Evolutionary conservation across 2,329 filamentous ascomycete genomes (phyloP), one percentile per base, ranked within the genome.

Genomic region (Parasarocladium wereldwijsianum): DNA sequence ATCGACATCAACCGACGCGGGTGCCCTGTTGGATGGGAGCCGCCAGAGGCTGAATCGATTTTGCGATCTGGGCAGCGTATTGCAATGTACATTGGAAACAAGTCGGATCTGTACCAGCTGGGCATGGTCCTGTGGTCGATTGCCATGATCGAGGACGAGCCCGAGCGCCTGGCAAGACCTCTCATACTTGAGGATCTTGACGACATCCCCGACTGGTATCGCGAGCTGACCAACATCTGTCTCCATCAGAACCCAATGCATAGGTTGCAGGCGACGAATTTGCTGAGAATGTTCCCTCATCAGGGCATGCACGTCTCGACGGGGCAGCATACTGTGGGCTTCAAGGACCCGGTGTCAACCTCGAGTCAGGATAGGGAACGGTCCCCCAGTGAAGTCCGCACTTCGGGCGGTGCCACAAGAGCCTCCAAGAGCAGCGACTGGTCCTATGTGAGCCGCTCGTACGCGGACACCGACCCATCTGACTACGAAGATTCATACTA

Each of bases 11-110:
- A 98, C 56, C 70, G 90, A 32, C 69, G 90, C 43, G 90, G 90
- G n/a, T 98, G 90, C 44, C 90, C 90, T 0, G 82, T 96, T 4
- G 87, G 87, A 15, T 98, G 90, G 90, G 90, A 98, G 42, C 86
- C 90, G 3, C 90, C 90, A 4, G 90, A 98, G 54, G 79, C 92
- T 33, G 78, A 76, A 11, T 69, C 71, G 5, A 71, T 96, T 32
- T 84, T 96, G 36, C 76, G 87, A 39, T 86, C 76, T 51, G 82
- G 81, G 34, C 86, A 94, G 51, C 71, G 84, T 17, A 86, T 98
- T 31, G 80, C 82, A 26, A 93, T 96, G 77, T 94, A 93, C 46
- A 96, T 98, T 47, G 87, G 90, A 9, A 85, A 94, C 48, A 98
- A 98, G 55, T 93, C 87, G 1, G 90, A 98, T 53, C 62, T 98